Conservation (phyloP, 305 asterid genomes). For the Solanum hybrid region DNA sequence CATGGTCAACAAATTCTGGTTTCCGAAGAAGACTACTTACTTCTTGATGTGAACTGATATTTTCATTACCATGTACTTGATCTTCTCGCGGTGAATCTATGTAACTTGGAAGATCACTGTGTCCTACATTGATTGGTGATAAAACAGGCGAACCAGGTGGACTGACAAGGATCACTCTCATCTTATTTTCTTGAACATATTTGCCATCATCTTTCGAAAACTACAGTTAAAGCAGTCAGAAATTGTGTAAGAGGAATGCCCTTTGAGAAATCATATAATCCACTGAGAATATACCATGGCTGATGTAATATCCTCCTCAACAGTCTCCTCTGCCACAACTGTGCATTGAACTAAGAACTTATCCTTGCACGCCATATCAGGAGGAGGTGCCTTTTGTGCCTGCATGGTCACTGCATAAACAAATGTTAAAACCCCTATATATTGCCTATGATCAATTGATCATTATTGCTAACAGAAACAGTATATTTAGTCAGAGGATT, state of each 20-base stretch:
- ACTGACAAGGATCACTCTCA: constrained; percentile 28
- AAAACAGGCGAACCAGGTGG: constrained; percentile 23
- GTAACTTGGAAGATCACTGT: constrained; percentile 2
- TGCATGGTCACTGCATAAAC: constrained; percentile 36
- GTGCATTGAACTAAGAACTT: constrained; percentile 36
- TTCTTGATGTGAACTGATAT: not conserved
- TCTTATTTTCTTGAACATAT: constrained; percentile 34
- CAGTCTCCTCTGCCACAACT: constrained; percentile 26
- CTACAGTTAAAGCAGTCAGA: constrained; percentile 14
- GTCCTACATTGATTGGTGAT: constrained; percentile 24
- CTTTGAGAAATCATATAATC: not conserved
- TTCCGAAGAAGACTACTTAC: not conserved
- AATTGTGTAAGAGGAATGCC: not conserved
- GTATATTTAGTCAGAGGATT: not conserved
- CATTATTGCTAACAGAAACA: not conserved
- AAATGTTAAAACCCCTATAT: not conserved
- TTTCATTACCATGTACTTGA: not conserved
- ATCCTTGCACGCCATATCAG: constrained; percentile 35
- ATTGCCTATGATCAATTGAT: not conserved
- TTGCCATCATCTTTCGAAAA: constrained; percentile 30
- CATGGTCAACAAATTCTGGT: not conserved
- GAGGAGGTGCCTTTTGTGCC: constrained; percentile 29
- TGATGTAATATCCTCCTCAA: constrained; percentile 31
- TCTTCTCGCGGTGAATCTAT: constrained; percentile 3
- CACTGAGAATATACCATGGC: constrained; percentile 16